Base-by-base conservation (phyloP, 1,139 yeast species). In the Barnettozyma hawaiiensis region DNA sequence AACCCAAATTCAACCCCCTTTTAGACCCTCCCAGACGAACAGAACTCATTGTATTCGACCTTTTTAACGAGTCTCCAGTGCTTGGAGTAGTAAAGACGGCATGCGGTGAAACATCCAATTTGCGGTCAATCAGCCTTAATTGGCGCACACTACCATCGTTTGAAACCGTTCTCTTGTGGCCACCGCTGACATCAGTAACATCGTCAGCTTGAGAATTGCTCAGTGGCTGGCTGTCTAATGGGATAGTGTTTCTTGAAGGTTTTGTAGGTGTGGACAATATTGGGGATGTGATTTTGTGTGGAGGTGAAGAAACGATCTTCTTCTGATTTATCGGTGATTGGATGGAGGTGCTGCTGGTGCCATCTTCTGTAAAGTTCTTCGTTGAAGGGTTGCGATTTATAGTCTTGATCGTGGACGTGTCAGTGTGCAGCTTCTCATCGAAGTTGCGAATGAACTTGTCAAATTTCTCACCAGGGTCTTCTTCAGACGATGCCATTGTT, bases 361-460 rank as follows among this genome's bases (percentile, higher is more conserved):
- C 12, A 18, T 23, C 32, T 3, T 22, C 36, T n/a, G n/a, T n/a
- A 14, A 12, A 14, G 27, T 26, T 20, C 16, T 26, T 20, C 16
- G 7, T 35, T 31, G 16, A 20, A 16, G 33, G 31, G 24, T 26
- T 42, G n/a, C 26, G 29, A 6, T 20, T 29, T n/a, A 52, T 45
- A 2, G 59, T 54, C 24, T 43, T 46, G 28, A 46, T 24, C 0
- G 57, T 48, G 2, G 60, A 56, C 1, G 60, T 56, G 32, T 56
- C 60, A 14, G 52, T 56, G 40, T 52, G 47, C 18, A 56, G 40
- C 7, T 40, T 42, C 38, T 45, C 40, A 33, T 56, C 60, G 20
- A 54, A 54, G 37, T 53, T 50, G 35, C 51, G 46, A 31, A 56
- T 54, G 41, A 56, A 56, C 36, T 46, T 41, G 31, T 56, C 60